Conservation (phyloP, 2,329 filamentous ascomycete species). For the Trichoderma aggressivum region DNA sequence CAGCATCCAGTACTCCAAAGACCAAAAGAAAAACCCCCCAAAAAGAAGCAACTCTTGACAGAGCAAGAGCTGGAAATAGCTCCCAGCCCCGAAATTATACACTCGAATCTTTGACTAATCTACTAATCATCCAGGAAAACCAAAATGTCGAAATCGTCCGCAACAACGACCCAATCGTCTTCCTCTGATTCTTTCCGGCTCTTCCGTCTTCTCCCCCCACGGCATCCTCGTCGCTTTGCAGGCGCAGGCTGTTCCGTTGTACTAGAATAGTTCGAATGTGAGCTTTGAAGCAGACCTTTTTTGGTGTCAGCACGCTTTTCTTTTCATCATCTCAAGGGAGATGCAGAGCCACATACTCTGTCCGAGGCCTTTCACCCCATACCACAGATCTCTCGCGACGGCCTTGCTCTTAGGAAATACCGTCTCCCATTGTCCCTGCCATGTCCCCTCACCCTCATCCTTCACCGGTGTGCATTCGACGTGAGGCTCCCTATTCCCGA, state of each 20-base stretch:
- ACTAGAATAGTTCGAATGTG: background rate
- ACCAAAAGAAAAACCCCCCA: background rate
- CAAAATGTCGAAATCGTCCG: background rate
- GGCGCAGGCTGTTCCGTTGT: background rate
- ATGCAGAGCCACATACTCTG: background rate
- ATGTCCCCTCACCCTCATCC: background rate
- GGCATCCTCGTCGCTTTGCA: background rate
- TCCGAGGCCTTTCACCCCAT: background rate
- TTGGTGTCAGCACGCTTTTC: background rate
- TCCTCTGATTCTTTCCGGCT: background rate
- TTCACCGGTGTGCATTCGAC: background rate
- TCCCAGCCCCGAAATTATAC: background rate
- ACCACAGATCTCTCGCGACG: background rate
- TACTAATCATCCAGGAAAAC: background rate
- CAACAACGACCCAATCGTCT: background rate
- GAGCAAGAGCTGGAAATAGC: background rate
- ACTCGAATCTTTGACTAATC: background rate
- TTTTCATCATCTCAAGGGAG: background rate
- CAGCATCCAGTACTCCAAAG: background rate
- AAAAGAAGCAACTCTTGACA: background rate
- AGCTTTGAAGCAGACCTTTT: background rate
- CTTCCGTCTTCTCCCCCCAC: background rate
- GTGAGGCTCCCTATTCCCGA: too few species aligned
- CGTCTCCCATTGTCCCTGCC: background rate
- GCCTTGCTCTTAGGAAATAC: background rate